These are phyloP conservation scores for Solanum aculeatissimum DNA, from an alignment of 305 asterid species.

Conservation along the genomic window DNA sequence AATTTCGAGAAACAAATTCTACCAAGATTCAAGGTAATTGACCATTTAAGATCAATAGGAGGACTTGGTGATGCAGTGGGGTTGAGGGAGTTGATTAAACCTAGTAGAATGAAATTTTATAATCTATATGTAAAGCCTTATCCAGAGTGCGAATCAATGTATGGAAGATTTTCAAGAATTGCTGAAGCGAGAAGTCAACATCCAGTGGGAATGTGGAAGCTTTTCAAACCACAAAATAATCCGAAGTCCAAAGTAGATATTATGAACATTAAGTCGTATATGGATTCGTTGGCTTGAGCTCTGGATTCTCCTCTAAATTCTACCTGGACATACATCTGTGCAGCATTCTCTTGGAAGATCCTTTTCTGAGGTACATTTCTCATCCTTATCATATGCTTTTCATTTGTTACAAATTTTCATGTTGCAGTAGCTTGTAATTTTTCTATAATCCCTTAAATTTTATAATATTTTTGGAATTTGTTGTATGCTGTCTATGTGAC, in stretches of 20 bases:
- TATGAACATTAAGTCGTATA: constrained; percentile 31
- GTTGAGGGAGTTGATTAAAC: constrained; percentile 46
- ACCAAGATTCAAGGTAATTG: constrained; percentile 66
- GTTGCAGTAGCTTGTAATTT: background rate
- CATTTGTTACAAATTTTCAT: background rate
- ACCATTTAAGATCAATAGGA: constrained; percentile 40
- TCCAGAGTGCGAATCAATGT: constrained; percentile 74
- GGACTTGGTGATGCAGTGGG: constrained; percentile 61
- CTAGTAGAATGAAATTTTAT: constrained; percentile 72
- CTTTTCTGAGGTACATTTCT: background rate
- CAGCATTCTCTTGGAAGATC: background rate
- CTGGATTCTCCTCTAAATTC: background rate
- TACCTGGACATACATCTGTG: background rate
- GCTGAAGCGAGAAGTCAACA: constrained; percentile 26
- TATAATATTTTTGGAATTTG: background rate
- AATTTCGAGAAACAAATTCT: constrained; percentile 61
- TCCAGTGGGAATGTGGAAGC: constrained; percentile 87
- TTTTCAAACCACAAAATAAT: constrained; percentile 47
- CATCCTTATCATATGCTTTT: background rate
- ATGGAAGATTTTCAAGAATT: constrained; percentile 46
- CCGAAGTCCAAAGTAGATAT: constrained; percentile 32
- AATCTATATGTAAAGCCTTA: constrained; percentile 84
- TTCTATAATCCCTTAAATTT: background rate
- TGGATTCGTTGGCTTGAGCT: constrained; percentile 35
- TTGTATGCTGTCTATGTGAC: background rate